These are phyloP conservation scores for Mrakia gelida DNA, from an alignment of 768 basidiomycete species.

Conservation along the genomic window DNA sequence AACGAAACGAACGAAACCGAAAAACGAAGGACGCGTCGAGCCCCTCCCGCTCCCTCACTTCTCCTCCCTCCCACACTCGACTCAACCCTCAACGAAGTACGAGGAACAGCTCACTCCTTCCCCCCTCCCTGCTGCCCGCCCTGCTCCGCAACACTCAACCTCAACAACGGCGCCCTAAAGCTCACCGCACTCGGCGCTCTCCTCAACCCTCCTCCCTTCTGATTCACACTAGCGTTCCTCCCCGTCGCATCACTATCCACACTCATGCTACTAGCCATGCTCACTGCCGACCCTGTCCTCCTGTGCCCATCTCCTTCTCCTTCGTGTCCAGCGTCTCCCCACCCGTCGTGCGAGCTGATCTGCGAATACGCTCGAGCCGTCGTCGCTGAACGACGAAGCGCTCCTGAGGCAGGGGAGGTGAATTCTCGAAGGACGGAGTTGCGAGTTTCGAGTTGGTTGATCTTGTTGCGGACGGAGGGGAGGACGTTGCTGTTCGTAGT, in stretches of 20 bases:
- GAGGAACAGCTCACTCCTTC: neutral
- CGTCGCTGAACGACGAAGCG: slow-evolving; percentile 22
- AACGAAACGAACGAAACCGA: neutral
- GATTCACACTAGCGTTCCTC: neutral
- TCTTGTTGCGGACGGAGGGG: slow-evolving; percentile 31
- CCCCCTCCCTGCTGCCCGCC: neutral
- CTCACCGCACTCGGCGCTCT: slow-evolving; percentile 25
- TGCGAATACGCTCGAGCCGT: neutral
- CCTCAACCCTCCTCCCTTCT: slow-evolving; percentile 7
- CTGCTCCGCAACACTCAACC: neutral
- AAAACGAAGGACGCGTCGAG: neutral
- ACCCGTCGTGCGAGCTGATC: neutral
- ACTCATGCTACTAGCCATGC: neutral
- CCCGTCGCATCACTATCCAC: neutral
- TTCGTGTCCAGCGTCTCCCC: neutral
- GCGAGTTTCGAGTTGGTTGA: slow-evolving; percentile 23
- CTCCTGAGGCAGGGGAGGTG: neutral
- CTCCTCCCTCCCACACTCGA: too few relatives aligned
- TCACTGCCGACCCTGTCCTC: neutral
- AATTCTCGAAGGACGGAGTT: neutral
- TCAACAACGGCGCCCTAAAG: slow-evolving; percentile 31
- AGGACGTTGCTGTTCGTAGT: neutral
- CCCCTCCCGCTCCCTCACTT: too few relatives aligned
- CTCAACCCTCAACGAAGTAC: neutral
- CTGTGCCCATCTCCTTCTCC: neutral